These are phyloP conservation scores for Trametes pubescens DNA, from an alignment of 1,284 basidiomycete species.

Conservation along the genomic window DNA sequence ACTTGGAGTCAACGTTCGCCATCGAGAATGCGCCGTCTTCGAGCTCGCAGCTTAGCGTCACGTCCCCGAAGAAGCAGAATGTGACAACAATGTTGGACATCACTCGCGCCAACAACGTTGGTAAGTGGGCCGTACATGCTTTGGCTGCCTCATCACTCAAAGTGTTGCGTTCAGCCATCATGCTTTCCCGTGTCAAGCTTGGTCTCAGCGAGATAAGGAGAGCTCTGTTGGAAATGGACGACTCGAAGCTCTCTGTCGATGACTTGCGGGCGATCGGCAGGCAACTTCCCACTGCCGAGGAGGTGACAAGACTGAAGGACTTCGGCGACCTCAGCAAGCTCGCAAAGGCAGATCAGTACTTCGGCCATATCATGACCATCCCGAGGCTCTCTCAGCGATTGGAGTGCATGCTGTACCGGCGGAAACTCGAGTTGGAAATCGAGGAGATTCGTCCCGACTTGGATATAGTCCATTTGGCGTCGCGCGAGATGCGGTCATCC, in stretches of 20 bases:
- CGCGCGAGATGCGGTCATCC: conserved; percentile 77
- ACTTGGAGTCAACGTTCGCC: conserved; percentile 79
- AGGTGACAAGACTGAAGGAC: conserved; percentile 73
- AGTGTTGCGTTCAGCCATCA: conserved; percentile 66
- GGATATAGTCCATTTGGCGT: conserved; percentile 78
- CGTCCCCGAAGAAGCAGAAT: conserved; percentile 61
- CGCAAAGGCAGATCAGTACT: conserved; percentile 87
- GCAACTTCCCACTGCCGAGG: conserved; percentile 80
- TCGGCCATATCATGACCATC: conserved; percentile 81
- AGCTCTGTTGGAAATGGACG: conserved; percentile 77
- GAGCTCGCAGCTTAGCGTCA: conserved; percentile 51
- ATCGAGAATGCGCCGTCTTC: conserved; percentile 59
- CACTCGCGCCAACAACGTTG: conserved; percentile 85
- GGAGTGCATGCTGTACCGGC: conserved; percentile 85
- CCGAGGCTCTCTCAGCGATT: conserved; percentile 79
- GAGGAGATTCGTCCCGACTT: conserved; percentile 88
- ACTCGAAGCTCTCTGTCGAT: conserved; percentile 70
- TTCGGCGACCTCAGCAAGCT: conserved; percentile 76
- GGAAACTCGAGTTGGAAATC: conserved; percentile 82
- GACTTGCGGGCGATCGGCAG: conserved; percentile 77
- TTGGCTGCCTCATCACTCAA: conserved; percentile 12
- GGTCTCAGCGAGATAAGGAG: conserved; percentile 67
- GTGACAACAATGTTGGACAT: conserved; percentile 81
- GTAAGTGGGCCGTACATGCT: conserved; percentile 45
- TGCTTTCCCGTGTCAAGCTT: conserved; percentile 80